Evolutionary conservation across 192 early-diverging fungal species (phyloP).

Genomic region (Allomyces macrogynus): DNA sequence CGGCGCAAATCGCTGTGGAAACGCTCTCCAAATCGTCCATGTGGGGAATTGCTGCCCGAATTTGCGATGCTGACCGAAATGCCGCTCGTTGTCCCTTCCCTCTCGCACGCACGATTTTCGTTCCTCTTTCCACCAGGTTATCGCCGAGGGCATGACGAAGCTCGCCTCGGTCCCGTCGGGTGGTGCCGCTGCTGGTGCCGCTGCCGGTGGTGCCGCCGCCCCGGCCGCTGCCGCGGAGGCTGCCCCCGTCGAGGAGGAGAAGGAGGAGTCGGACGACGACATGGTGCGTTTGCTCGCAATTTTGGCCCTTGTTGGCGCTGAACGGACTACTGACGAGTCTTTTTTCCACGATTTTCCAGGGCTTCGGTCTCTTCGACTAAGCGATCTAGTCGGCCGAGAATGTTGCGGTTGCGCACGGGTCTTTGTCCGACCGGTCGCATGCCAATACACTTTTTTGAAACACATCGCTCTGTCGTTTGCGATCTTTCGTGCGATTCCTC

Average conservation of each 20-base stretch:
- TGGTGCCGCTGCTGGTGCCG: conserved; percentile 51
- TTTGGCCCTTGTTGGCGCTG: neutral
- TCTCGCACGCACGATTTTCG: too few relatives aligned
- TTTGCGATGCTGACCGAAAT: too few relatives aligned
- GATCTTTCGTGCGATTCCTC: too few relatives aligned
- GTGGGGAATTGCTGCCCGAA: too few relatives aligned
- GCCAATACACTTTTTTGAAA: too few relatives aligned
- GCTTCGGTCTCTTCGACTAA: conserved; percentile 97
- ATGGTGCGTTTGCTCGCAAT: neutral
- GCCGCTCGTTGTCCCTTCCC: too few relatives aligned
- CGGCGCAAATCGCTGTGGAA: too few relatives aligned
- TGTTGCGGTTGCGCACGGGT: too few relatives aligned
- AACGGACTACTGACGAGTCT: neutral
- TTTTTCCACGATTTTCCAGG: conserved; percentile 15
- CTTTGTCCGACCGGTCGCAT: too few relatives aligned
- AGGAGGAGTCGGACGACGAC: conserved; percentile 32
- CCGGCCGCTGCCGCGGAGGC: conserved; percentile 41
- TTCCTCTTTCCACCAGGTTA: conserved; percentile 38
- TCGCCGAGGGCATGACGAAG: conserved; percentile 78
- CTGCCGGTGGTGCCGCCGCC: conserved; percentile 43
- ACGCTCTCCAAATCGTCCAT: too few relatives aligned
- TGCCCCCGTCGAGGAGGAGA: conserved; percentile 42
- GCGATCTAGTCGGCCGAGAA: conserved; percentile 1
- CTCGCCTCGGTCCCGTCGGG: conserved; percentile 83
- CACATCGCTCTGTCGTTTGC: too few relatives aligned